A percentile compares a stretch with the other conserved stretches of the same genome.
Evolutionary conservation across 139 green algal species (phyloP).

Genomic region (Pleodorina starrii): DNA sequence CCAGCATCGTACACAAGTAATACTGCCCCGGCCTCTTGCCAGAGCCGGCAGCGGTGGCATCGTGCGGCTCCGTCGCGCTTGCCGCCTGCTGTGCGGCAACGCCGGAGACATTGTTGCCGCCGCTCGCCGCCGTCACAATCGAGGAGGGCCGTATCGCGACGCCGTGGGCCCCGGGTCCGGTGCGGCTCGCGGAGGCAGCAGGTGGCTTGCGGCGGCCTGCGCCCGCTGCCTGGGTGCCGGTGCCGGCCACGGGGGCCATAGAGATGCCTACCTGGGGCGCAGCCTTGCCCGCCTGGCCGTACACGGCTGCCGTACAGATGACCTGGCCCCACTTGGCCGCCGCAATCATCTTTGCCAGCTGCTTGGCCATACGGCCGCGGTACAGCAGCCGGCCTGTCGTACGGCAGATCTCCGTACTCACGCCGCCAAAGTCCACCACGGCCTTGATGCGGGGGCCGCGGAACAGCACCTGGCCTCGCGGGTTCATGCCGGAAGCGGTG

Average conservation of each 20-base stretch:
- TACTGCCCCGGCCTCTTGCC: no score
- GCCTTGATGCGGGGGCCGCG: conserved; percentile 15
- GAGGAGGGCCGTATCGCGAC: no score
- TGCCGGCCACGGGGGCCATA: neutral
- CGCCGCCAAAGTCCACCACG: neutral
- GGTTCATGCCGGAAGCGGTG: neutral
- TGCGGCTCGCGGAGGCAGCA: neutral
- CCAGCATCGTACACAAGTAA: no score
- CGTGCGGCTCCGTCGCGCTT: no score
- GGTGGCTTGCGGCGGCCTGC: neutral
- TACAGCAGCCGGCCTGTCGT: conserved; percentile 28
- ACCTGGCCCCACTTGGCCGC: conserved; percentile 11
- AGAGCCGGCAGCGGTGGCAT: no score
- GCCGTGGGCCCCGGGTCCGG: neutral
- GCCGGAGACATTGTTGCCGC: no score
- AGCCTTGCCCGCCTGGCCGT: neutral
- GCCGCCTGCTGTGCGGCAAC: no score
- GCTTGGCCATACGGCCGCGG: conserved; percentile 9
- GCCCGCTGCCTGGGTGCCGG: no score
- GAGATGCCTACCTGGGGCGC: neutral
- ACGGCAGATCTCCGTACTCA: conserved; percentile 10
- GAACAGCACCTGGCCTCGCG: neutral
- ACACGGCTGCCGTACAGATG: conserved; percentile 1
- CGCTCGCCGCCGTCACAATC: no score
- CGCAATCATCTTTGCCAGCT: neutral